These are phyloP conservation scores for Aristolochia californica DNA, from an alignment of 164 flowering plant genomes.

Conservation along the genomic window DNA sequence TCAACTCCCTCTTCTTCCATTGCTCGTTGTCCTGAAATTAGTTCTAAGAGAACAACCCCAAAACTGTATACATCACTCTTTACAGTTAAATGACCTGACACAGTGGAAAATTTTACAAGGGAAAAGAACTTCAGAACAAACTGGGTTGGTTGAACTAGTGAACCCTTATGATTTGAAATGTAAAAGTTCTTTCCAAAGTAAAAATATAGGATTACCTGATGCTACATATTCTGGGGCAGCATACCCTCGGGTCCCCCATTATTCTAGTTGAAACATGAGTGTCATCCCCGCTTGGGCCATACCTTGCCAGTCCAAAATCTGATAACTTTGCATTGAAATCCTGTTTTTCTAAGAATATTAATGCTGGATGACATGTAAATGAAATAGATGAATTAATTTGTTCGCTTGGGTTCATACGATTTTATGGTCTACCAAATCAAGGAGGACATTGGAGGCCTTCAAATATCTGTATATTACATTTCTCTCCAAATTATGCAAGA, in stretches of 20 bases:
- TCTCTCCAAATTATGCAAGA: constrained; percentile 48
- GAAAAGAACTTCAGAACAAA: too few relatives aligned
- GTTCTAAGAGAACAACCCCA: constrained; percentile 72
- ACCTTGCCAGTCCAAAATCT: constrained; percentile 90
- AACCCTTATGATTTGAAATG: background rate
- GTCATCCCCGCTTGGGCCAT: constrained; percentile 85
- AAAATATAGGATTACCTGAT: constrained; percentile 39
- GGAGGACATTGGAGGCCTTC: constrained; percentile 72
- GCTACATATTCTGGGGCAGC: constrained; percentile 93
- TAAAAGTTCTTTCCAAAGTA: background rate
- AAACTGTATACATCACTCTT: constrained; percentile 89
- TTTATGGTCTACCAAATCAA: constrained; percentile 48
- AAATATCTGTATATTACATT: constrained; percentile 70
- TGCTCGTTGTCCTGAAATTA: constrained; percentile 62
- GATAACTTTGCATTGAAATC: constrained; percentile 77
- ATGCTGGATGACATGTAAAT: background rate
- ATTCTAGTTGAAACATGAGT: constrained; percentile 85
- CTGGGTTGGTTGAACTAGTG: too few relatives aligned
- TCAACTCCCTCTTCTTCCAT: constrained; percentile 38
- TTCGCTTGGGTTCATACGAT: background rate
- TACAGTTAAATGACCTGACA: constrained; percentile 67
- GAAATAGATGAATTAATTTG: background rate
- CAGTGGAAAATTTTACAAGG: background rate
- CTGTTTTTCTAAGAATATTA: constrained; percentile 17
- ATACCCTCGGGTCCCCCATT: constrained; percentile 83